These are phyloP conservation scores for Cystobasidium tubakii DNA, from an alignment of 768 basidiomycete species.

Conservation along the genomic window DNA sequence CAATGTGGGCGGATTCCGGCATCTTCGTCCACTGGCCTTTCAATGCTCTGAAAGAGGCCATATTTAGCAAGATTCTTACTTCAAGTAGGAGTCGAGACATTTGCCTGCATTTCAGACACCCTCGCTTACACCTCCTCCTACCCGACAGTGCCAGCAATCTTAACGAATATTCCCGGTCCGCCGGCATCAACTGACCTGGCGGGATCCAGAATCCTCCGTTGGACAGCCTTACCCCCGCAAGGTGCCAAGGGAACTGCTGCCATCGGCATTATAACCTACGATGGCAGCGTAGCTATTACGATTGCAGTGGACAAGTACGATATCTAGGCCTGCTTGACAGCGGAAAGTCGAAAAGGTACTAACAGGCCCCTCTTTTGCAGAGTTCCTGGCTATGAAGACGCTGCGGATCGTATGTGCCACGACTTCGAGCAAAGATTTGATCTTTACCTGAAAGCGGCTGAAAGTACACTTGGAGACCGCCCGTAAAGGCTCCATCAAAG, in stretches of 20 bases:
- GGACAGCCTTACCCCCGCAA: slow-evolving; percentile 29
- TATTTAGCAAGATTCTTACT: slow-evolving; percentile 18
- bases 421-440: slow-evolving; percentile 31
- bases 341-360: not conserved
- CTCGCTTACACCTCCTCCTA: not conserved
- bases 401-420: slow-evolving; percentile 20
- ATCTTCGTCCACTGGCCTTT: not conserved
- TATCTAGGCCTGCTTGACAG: not conserved
- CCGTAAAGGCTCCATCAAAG: not conserved
- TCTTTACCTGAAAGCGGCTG: slow-evolving; percentile 24
- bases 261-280: slow-evolving; percentile 31
- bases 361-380: not conserved
- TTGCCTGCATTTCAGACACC: no score
- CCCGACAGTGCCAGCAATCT: slow-evolving; percentile 13
- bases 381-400: slow-evolving; percentile 31
- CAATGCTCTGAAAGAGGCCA: slow-evolving; percentile 2
- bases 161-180: slow-evolving; percentile 32
- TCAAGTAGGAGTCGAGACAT: not conserved
- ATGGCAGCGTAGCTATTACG: not conserved
- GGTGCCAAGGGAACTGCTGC: slow-evolving; percentile 15
- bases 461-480: not conserved
- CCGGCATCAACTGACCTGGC: slow-evolving; percentile 16
- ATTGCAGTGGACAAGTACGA: slow-evolving; percentile 15
- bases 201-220: not conserved
- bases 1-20: slow-evolving; percentile 18